A percentile compares a stretch with the other conserved stretches of the same genome.
Evolutionary conservation across 1,284 basidiomycete species (phyloP).

Genomic region (Leccinum subrobustum): DNA sequence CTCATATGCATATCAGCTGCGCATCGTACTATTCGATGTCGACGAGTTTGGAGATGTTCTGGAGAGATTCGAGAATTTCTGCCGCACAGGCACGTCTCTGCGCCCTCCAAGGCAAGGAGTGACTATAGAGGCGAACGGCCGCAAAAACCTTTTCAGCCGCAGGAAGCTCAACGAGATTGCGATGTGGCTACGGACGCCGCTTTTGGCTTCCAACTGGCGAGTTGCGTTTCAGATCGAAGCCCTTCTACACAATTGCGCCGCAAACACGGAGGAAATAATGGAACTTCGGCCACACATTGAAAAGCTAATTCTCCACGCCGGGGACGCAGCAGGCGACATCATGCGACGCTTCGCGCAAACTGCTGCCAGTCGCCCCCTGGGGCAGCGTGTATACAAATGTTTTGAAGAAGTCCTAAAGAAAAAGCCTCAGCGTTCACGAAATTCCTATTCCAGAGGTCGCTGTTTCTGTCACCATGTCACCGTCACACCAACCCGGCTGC

Average conservation of each 20-base stretch:
- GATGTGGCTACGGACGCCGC: constrained; percentile 41
- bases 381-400: constrained; percentile 47
- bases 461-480: constrained; percentile 62
- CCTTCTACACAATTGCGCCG: constrained; percentile 54
- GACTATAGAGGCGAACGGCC: constrained; percentile 45
- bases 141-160: constrained; percentile 48
- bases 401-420: constrained; percentile 42
- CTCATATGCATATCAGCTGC: constrained; percentile 64
- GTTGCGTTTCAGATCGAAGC: constrained; percentile 72
- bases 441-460: constrained; percentile 31
- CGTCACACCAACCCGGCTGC: constrained; percentile 68
- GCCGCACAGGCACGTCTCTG: constrained; percentile 48
- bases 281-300: constrained; percentile 44
- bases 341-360: constrained; percentile 52
- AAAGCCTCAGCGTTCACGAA: constrained; percentile 26
- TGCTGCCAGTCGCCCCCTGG: constrained; percentile 40
- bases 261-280: constrained; percentile 56
- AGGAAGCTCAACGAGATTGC: constrained; percentile 47
- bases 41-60: constrained; percentile 39
- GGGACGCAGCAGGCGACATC: constrained; percentile 40
- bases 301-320: constrained; percentile 37
- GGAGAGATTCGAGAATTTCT: constrained; percentile 49
- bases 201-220: constrained; percentile 44
- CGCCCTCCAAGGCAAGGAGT: constrained; percentile 34
- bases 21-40: constrained; percentile 50